Evolutionary conservation across 495 filamentous ascomycete species (phyloP).

Genomic region (Aspergillus nanangensis): DNA sequence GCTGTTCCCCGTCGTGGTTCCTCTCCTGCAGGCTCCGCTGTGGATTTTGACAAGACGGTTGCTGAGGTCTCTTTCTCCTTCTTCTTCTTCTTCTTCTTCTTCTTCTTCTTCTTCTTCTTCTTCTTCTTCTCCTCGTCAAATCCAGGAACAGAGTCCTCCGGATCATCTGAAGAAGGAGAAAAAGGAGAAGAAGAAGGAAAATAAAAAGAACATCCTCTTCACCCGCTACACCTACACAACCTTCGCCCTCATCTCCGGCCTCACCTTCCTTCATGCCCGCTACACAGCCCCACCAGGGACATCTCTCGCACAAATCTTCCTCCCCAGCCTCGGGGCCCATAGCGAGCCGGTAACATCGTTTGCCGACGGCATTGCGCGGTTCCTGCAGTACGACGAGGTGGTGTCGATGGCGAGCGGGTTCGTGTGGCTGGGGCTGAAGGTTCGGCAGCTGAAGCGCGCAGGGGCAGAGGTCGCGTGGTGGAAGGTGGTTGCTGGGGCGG

Average conservation of each 20-base stretch:
- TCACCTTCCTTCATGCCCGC: constrained; percentile 8
- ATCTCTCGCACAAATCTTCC: constrained; percentile 2
- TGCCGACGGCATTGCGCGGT: constrained; percentile 3
- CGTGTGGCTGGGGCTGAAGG: constrained; percentile 9
- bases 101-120: no score
- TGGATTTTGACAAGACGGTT: no score
- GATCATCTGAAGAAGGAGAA: background rate
- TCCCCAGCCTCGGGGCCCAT: background rate
- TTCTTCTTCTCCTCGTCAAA: no score
- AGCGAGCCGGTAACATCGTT: constrained; percentile 4
- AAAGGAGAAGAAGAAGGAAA: background rate
- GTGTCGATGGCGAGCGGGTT: constrained; percentile 9
- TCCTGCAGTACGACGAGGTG: constrained; percentile 17
- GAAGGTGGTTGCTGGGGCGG: constrained; percentile 2
- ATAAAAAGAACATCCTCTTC: background rate
- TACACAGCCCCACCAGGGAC: background rate
- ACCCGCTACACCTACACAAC: constrained; percentile 1
- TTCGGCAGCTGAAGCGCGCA: constrained; percentile 9
- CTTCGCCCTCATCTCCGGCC: constrained; percentile 4
- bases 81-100: no score
- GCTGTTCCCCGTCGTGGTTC: constrained; percentile 15
- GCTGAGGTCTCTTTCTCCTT: no score
- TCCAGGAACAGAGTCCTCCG: background rate
- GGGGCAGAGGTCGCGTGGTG: constrained; percentile 9
- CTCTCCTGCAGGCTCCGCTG: constrained; percentile 9